phyloP scores from a whole-genome alignment of 2,329 filamentous ascomycete genomes.

The Knoxdaviesia capensis region DNA sequence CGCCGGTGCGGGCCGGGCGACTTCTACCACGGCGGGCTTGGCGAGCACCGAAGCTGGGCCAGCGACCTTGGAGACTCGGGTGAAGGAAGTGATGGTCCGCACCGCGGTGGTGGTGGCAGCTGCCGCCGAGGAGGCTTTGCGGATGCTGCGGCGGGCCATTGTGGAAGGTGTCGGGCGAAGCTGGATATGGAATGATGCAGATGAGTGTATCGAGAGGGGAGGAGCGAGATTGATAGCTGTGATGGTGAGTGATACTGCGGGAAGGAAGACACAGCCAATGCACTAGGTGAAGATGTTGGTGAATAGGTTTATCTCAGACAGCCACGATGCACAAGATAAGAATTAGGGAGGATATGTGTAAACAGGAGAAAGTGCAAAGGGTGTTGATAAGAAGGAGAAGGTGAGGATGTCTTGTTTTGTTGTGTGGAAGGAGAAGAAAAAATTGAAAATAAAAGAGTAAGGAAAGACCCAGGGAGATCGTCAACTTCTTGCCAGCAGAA shows the following conservation, averaged over 20 bases:
- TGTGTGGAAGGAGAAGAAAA: background rate
- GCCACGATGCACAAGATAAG: too few relatives aligned
- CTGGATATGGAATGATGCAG: background rate
- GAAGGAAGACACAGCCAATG: too few relatives aligned
- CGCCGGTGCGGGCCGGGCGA: too few relatives aligned
- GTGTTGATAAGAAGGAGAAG: too few relatives aligned
- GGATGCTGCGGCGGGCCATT: constrained; percentile 11
- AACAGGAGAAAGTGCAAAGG: background rate
- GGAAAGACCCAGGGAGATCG: background rate
- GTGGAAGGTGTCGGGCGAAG: constrained; percentile 4
- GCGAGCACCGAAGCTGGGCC: background rate
- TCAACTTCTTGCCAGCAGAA: too few relatives aligned
- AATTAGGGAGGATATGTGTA: background rate
- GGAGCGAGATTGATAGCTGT: background rate
- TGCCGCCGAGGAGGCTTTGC: constrained; percentile 1
- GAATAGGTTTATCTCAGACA: too few relatives aligned
- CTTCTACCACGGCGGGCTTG: background rate
- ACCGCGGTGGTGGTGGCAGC: constrained; percentile 7
- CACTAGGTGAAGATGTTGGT: too few relatives aligned
- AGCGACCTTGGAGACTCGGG: constrained; percentile 23
- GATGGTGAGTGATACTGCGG: too few relatives aligned
- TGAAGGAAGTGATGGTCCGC: constrained; percentile 20
- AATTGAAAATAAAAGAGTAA: constrained; percentile 1
- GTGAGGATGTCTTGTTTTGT: background rate
- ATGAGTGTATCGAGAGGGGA: background rate